Evolutionary conservation across 495 filamentous ascomycete genomes (phyloP), one percentile per base, ranked within the genome.

Genomic region (Astrocystis sublimbata): DNA sequence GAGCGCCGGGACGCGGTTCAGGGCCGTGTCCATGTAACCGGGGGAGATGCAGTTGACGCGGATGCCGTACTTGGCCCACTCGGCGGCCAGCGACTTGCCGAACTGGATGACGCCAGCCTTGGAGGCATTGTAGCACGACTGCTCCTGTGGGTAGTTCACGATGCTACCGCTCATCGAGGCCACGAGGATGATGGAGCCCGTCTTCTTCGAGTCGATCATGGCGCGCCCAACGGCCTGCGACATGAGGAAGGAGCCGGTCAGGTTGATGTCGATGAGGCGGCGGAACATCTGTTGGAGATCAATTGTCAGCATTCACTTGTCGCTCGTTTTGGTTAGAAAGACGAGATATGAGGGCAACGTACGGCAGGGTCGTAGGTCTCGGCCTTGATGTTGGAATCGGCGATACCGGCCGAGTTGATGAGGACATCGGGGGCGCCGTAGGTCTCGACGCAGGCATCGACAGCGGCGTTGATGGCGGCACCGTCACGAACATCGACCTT

Each of bases 381-480:
- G 36, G 77, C 78, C 63, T 76, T 73, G 73, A 83, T 81, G 72
- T 80, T 82, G 72, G 78, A 81, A 56, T 92, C 89, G 63, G 91
- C 90, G 60, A 96, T 92, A 65, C 92, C 91, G 31, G 92, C 92
- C 56, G 89, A 89, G 75, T 91, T 92, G 76, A 96, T 83, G 15
- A 92, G 77, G 23, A 93, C 88, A 58, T 92, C 85, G 17, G 92
- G 78, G 5, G 83, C 76, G 53, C 85, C 89, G 61, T 87, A 85
- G 58, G 85, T 79, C 38, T 80, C 73, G n/a, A 84, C 76, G 19
- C 86, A 77, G 35, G 83, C 74, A 58, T 83, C 76, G 56, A 89
- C 86, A 43, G 89, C 79, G 28, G 81, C 81, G 31, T 84, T 79
- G 57, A 89, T 85, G 17, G 85, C 83, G 21, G 77, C 75, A 6